These are phyloP conservation scores for Candida mesenterica DNA, from an alignment of 1,139 yeast genomes.

Conservation along the genomic window DNA sequence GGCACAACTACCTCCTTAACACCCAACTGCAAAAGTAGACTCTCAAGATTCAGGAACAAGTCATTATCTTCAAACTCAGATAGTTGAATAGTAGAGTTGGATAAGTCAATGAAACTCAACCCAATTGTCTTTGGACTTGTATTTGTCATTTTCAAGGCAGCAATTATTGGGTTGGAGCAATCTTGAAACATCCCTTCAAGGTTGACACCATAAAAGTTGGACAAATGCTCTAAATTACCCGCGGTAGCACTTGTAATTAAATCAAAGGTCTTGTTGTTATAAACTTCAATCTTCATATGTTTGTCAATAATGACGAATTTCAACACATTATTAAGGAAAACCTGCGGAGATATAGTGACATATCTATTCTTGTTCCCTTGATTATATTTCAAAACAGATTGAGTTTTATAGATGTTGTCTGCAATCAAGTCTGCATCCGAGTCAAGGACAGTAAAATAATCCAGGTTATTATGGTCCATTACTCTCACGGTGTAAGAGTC, in stretches of 20 bases:
- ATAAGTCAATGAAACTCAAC: slow-evolving; percentile 76
- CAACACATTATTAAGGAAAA: slow-evolving; percentile 60
- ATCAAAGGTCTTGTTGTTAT: slow-evolving; percentile 57
- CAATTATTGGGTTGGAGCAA: slow-evolving; percentile 68
- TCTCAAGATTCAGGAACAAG: slow-evolving; percentile 79
- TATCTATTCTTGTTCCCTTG: slow-evolving; percentile 51
- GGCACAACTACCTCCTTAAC: slow-evolving; percentile 80
- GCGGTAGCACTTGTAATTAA: slow-evolving; percentile 74
- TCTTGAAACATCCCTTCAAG: slow-evolving; percentile 68
- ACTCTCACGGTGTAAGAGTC: slow-evolving; percentile 54
- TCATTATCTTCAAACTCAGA: slow-evolving; percentile 87
- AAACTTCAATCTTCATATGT: slow-evolving; percentile 77
- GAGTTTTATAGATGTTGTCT: slow-evolving; percentile 77
- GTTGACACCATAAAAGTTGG: slow-evolving; percentile 45
- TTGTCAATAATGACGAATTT: slow-evolving; percentile 65
- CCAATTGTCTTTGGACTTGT: slow-evolving; percentile 59
- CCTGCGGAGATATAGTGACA: slow-evolving; percentile 76
- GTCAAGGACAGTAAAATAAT: slow-evolving; percentile 72
- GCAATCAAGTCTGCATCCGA: slow-evolving; percentile 84
- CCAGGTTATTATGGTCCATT: slow-evolving; percentile 67
- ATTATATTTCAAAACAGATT: slow-evolving; percentile 67
- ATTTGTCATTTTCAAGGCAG: slow-evolving; percentile 62
- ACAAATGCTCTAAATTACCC: slow-evolving; percentile 66
- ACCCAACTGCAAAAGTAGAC: slow-evolving; percentile 81
- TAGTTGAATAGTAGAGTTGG: slow-evolving; percentile 62